These are phyloP conservation scores for Endoconidiophora laricicola DNA, from an alignment of 2,329 filamentous ascomycete genomes.

Conservation along the genomic window DNA sequence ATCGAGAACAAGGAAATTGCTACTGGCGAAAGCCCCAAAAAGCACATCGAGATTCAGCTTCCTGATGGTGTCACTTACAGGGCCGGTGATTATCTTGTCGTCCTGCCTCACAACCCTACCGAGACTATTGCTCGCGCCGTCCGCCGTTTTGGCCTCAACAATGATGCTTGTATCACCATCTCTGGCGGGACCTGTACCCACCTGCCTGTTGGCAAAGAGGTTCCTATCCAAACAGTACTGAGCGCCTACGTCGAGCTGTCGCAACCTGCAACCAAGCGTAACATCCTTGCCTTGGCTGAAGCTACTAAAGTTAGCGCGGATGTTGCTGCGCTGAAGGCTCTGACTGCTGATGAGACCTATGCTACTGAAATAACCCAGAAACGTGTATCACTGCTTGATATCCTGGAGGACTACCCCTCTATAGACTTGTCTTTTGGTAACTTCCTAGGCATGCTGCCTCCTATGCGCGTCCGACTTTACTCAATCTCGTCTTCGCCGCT, in stretches of 20 bases:
- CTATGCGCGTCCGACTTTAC: constrained; percentile 65
- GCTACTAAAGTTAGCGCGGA: constrained; percentile 30
- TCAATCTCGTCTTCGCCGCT: constrained; percentile 63
- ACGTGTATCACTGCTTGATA: constrained; percentile 47
- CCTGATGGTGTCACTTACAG: constrained; percentile 49
- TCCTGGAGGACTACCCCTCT: constrained; percentile 46
- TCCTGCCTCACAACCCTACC: constrained; percentile 54
- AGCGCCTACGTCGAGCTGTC: constrained; percentile 56
- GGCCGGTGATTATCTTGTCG: constrained; percentile 60
- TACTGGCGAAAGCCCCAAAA: constrained; percentile 37
- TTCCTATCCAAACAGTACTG: constrained; percentile 48
- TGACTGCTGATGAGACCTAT: constrained; percentile 30
- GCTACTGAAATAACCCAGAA: constrained; percentile 34
- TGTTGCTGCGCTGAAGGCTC: constrained; percentile 26
- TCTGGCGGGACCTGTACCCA: constrained; percentile 32
- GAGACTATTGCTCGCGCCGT: constrained; percentile 46
- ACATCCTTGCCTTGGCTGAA: constrained; percentile 28
- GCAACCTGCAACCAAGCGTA: constrained; percentile 54
- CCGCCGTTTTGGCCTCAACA: constrained; percentile 46
- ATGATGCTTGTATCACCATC: constrained; percentile 51
- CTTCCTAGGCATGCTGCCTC: constrained; percentile 56
- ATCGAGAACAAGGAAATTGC: constrained; percentile 35
- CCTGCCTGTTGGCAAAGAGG: constrained; percentile 36
- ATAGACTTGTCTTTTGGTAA: constrained; percentile 45
- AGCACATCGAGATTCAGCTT: constrained; percentile 49